A percentile compares a stretch with the other conserved stretches of the same genome.
phyloP scores from a whole-genome alignment of 1,284 basidiomycete species.

The Megacollybia platyphylla region DNA sequence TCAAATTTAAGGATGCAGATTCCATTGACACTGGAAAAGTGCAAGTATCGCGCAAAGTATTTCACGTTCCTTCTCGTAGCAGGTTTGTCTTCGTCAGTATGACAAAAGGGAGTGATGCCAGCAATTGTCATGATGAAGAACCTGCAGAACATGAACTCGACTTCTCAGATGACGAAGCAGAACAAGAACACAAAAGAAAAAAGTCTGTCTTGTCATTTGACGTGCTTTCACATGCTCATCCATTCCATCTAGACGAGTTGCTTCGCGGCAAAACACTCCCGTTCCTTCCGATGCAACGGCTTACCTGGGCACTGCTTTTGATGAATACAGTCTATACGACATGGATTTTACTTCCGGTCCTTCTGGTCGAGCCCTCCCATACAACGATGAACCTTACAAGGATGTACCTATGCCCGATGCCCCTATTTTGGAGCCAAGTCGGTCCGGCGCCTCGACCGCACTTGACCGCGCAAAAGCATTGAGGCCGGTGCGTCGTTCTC shows the following conservation, averaged over 20 bases:
- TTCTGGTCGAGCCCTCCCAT: constrained; percentile 44
- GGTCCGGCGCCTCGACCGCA: no score
- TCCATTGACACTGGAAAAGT: constrained; percentile 46
- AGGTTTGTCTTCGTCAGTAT: constrained; percentile 67
- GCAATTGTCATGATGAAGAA: constrained; percentile 85
- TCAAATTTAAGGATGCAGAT: constrained; percentile 51
- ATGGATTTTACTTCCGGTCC: constrained; percentile 12
- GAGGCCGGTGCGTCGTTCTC: no score
- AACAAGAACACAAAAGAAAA: constrained; percentile 53
- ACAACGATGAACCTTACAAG: constrained; percentile 64
- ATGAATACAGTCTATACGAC: constrained; percentile 52
- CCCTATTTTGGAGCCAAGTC: no score
- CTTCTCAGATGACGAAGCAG: constrained; percentile 85
- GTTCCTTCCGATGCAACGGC: constrained; percentile 44
- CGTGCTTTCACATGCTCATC: constrained; percentile 27
- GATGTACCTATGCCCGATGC: no score
- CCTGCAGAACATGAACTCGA: constrained; percentile 77
- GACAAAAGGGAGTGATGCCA: constrained; percentile 80
- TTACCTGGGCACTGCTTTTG: constrained; percentile 46
- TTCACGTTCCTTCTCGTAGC: constrained; percentile 67
- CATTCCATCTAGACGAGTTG: constrained; percentile 31
- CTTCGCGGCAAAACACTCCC: constrained; percentile 38
- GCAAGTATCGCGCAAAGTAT: constrained; percentile 45
- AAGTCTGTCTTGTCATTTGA: constrained; percentile 21
- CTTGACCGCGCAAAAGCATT: no score